A percentile compares a stretch with the other conserved stretches of the same genome.
Evolutionary conservation across 1,284 basidiomycete genomes (phyloP).

Genomic region (Waitea zeae): DNA sequence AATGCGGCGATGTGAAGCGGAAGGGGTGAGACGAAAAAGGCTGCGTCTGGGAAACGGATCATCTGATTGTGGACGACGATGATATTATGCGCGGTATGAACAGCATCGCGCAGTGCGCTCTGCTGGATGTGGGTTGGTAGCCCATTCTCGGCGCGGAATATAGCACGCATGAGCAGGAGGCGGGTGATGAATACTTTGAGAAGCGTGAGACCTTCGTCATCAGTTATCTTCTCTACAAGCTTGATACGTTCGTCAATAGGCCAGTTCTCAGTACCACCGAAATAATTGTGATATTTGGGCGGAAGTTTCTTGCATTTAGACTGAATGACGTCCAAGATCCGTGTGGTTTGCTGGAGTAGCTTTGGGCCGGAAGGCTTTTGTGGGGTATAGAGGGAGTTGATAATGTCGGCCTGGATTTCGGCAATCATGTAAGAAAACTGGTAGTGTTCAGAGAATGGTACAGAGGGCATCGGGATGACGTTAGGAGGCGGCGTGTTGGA

Average conservation of each 20-base stretch:
- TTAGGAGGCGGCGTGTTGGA: conserved; percentile 38
- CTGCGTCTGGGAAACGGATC: conserved; percentile 65
- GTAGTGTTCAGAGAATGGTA: conserved; percentile 53
- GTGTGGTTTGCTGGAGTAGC: conserved; percentile 54
- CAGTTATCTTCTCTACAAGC: conserved; percentile 54
- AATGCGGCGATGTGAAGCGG: conserved; percentile 74
- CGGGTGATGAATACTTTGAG: conserved; percentile 68
- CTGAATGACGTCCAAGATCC: conserved; percentile 58
- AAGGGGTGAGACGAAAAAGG: conserved; percentile 72
- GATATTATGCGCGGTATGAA: conserved; percentile 69
- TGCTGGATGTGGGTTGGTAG: conserved; percentile 42
- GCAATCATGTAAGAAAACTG: conserved; percentile 48
- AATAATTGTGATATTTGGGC: conserved; percentile 52
- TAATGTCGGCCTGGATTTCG: conserved; percentile 71
- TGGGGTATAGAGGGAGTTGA: conserved; percentile 65
- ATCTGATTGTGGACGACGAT: conserved; percentile 67
- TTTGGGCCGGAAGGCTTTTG: conserved; percentile 44
- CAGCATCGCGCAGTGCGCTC: conserved; percentile 59
- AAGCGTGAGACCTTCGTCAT: conserved; percentile 61
- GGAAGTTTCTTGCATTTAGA: conserved; percentile 49
- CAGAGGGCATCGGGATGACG: conserved; percentile 41
- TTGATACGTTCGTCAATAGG: conserved; percentile 38
- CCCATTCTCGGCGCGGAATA: conserved; percentile 55
- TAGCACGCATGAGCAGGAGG: conserved; percentile 52
- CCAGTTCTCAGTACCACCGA: conserved; percentile 59